A percentile compares a stretch with the other conserved stretches of the same genome.
Evolutionary conservation across 352 stramenopile genomes (phyloP).

Genomic region (Stephanocyclus meneghinianus): DNA sequence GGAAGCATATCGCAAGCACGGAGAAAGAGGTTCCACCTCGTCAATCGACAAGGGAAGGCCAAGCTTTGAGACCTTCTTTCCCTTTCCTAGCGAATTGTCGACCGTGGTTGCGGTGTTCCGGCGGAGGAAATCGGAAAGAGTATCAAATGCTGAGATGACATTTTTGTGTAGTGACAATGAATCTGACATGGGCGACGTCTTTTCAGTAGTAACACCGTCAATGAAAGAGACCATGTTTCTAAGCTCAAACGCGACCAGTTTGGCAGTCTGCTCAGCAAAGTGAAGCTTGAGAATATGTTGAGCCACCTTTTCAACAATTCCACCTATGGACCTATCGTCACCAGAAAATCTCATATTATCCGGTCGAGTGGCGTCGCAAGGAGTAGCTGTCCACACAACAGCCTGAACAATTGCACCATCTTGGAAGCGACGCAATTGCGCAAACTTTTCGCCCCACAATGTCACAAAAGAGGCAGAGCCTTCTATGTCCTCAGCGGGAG

Average conservation of each 20-base stretch:
- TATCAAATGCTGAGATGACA: conserved; percentile 69
- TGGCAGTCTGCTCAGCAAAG: conserved; percentile 36
- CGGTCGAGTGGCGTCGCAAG: neutral
- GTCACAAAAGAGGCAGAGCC: conserved; percentile 60
- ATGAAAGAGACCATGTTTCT: conserved; percentile 66
- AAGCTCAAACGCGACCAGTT: conserved; percentile 50
- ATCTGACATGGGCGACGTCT: conserved; percentile 37
- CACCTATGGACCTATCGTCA: conserved; percentile 64
- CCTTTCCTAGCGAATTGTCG: conserved; percentile 14
- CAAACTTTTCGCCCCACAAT: conserved; percentile 68
- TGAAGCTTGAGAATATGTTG: conserved; percentile 70
- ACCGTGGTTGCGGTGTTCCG: conserved; percentile 33
- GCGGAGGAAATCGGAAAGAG: conserved; percentile 68
- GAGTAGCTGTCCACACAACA: conserved; percentile 70
- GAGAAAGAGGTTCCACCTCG: conserved; percentile 69
- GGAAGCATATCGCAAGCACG: conserved; percentile 70
- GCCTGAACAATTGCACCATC: conserved; percentile 80
- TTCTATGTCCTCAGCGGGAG: conserved; percentile 62
- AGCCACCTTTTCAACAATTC: conserved; percentile 71
- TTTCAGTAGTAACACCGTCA: conserved; percentile 47
- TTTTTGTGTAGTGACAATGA: conserved; percentile 64
- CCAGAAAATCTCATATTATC: conserved; percentile 45
- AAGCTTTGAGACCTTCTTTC: conserved; percentile 45
- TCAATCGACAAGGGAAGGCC: conserved; percentile 75
- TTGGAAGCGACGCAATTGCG: conserved; percentile 75